Evolutionary conservation across 768 basidiomycete genomes (phyloP), one percentile per base, ranked within the genome.

Genomic region (Pilatotrama ljubarskyi): DNA sequence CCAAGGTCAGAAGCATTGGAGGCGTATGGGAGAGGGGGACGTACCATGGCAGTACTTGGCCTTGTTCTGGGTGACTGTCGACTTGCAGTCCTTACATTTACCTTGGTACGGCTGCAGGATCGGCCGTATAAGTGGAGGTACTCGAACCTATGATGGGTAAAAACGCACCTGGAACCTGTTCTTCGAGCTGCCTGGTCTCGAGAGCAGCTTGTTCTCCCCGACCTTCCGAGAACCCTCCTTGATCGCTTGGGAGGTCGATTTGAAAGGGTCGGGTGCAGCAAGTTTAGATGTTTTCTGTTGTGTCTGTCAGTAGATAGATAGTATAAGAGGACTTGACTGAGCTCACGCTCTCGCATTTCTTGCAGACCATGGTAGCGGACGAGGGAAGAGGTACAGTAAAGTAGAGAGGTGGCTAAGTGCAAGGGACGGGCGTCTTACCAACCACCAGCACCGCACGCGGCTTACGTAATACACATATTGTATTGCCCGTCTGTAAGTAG

Each of bases 41-140:
- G 61, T 67, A 90, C 91, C 88, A 80, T 94, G 91, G 68, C 92
- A 94, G 74, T 91, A 93, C 75, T 92, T 93, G 37, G 88, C 92
- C 68, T 81, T 84, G 71, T 93, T 93, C 80, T 94, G 92, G 9
- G 91, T 92, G 44, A 85, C 84, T 0, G 85, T 80, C 68, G 87
- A 87, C 74, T 93, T 93, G 70, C 92, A 94, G 67, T 92, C 91
- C 73, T 89, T 93, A 71, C 91, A 94, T 72, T 90, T 92, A 37
- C 83, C 82, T 74, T 90, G 86, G 76, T 94, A 94, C 35, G 92
- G 92, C 89, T 93, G 69, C 42, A 14, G 11, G 4, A 5, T 32
- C 10, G 29, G 17, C 5, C 3, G 6, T 15, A 18, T 17, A 26
- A 35, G 32, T 15, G 22, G 14, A 41, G 5, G 8, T 35, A 11